Evolutionary conservation across 148 eudicot species (phyloP), one percentile per base, ranked within the genome.

Genomic region (Rhododendron griersonianum): DNA sequence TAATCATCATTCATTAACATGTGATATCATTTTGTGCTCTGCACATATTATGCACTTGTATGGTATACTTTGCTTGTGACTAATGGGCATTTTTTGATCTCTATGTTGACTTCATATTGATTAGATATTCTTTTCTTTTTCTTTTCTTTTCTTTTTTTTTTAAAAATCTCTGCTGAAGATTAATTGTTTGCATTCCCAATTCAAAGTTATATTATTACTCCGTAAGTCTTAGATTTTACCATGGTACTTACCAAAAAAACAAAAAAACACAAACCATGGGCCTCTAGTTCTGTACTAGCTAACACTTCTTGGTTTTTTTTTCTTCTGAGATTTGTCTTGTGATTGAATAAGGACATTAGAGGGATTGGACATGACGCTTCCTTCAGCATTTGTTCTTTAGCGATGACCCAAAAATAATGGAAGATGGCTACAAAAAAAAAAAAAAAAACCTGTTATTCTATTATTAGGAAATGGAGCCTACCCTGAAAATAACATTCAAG

Each of bases 381-480:
- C 82, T 79, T 80, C 83, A 74, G 76, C 79, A 69, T 87, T 87
- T 88, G 86, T 84, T 83, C 44, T 67, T 3, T 67, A 25, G 73
- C 44, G 51, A 80, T 44, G 6, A 74, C 78, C 45, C 75, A 71
- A 30, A 71, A 30, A 28, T 69, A 69, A 28, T 10, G 35, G 15
- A 69, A 11, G 74, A 63, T 25, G 1, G 21, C 5, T 1, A 1
- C 7, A 10, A n/a, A 11, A 69, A 0, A 25, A 11, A n/a, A 69
- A 28, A 28, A 28, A 0, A 15, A 4, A 67, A 13, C 11, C 76
- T 30, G 39, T 71, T 7, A 11, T 30, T n/a, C 15, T 75, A 4
- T 75, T 6, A 74, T 74, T 15, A 2, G 39, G 4, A 75, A 75
- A 75, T 75, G 77, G 77, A 65, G 15, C 73, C 33, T 65, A 65